These are phyloP conservation scores for Boletellus sp. DNA, from an alignment of 768 basidiomycete species.

Conservation along the genomic window DNA sequence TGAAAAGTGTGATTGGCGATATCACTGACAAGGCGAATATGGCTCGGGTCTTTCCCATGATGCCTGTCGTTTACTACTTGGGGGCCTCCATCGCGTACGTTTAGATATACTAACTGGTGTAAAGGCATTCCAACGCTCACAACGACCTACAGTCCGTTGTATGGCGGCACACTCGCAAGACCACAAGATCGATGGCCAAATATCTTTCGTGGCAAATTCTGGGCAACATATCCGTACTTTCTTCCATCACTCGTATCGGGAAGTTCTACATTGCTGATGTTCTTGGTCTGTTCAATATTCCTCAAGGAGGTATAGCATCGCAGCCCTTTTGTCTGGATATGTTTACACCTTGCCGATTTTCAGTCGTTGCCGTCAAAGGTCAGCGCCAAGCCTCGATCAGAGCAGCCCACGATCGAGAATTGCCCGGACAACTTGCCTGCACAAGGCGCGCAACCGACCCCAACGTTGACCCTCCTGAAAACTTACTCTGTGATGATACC, in stretches of 20 bases:
- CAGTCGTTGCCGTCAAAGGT: constrained; percentile 25
- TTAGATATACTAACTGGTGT: neutral
- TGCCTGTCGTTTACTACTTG: constrained; percentile 28
- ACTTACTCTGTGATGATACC: constrained; percentile 36
- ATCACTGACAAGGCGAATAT: constrained; percentile 42
- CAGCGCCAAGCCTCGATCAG: neutral
- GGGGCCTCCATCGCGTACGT: constrained; percentile 32
- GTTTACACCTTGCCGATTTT: neutral
- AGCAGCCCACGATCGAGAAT: neutral
- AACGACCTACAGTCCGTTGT: constrained; percentile 43
- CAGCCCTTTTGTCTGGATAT: neutral
- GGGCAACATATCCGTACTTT: constrained; percentile 34
- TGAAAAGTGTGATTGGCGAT: constrained; percentile 70
- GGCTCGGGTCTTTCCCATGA: constrained; percentile 33
- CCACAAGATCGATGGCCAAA: constrained; percentile 54
- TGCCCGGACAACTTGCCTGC: neutral
- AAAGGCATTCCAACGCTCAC: neutral
- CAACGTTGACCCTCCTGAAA: constrained; percentile 33
- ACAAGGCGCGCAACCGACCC: constrained; percentile 4
- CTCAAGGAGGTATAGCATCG: constrained; percentile 29
- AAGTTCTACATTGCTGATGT: constrained; percentile 7
- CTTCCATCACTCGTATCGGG: constrained; percentile 26
- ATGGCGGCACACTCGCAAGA: constrained; percentile 53
- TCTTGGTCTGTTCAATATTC: constrained; percentile 17
- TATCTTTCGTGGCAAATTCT: constrained; percentile 41